Percentiles rank a stretch among this genome's conserved stretches.
Evolutionary conservation across 2,329 filamentous ascomycete genomes (phyloP).

Genomic region (Emmonsia crescens): DNA sequence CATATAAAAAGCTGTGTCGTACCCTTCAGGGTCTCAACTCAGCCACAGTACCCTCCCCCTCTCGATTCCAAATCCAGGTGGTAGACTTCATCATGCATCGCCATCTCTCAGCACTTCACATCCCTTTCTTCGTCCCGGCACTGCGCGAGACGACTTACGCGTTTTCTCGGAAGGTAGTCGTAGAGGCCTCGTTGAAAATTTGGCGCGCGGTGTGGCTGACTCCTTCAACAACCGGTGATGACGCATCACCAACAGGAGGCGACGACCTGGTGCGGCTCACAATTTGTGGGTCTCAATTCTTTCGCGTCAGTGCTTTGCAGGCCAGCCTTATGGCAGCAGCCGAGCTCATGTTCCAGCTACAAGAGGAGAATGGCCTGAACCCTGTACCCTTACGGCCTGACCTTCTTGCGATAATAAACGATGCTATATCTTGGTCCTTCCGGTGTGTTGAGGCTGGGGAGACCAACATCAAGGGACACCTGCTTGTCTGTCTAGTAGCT

Average conservation of each 20-base stretch:
- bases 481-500: slow-evolving; percentile 32
- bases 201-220: slow-evolving; percentile 32
- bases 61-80: slow-evolving; percentile 13
- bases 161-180: slow-evolving; percentile 40
- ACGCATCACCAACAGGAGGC: neutral
- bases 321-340: slow-evolving; percentile 16
- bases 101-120: slow-evolving; percentile 21
- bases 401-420: slow-evolving; percentile 25
- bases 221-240: neutral
- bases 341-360: slow-evolving; percentile 20
- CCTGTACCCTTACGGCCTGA: slow-evolving; percentile 19
- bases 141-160: slow-evolving; percentile 24
- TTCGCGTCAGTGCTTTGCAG: slow-evolving; percentile 14
- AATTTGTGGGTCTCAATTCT: slow-evolving; percentile 26
- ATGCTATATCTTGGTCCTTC: slow-evolving; percentile 33
- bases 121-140: slow-evolving; percentile 18
- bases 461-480: slow-evolving; percentile 45
- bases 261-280: slow-evolving; percentile 32
- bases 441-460: slow-evolving; percentile 39
- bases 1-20: slow-evolving; percentile 34
- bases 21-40: slow-evolving; percentile 15
- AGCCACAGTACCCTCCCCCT: slow-evolving; percentile 1
- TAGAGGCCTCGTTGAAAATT: slow-evolving; percentile 40
- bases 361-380: slow-evolving; percentile 20
- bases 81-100: slow-evolving; percentile 22